Conservation (phyloP, 2,329 filamentous ascomycete genomes). For the Rachicladosporium sp. region DNA sequence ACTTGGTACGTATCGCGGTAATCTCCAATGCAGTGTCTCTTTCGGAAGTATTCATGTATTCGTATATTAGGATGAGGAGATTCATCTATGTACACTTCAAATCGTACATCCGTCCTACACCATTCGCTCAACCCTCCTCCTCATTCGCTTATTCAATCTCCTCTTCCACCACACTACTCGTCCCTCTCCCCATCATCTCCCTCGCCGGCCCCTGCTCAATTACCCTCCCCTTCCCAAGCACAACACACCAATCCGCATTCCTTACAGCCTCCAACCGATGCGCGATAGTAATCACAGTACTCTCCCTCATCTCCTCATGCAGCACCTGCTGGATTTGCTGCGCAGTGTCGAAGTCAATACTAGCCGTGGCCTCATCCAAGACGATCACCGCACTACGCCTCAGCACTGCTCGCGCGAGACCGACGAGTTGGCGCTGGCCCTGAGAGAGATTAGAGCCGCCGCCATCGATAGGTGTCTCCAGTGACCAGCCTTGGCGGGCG, state of each 20-base stretch:
- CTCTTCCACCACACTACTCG: slow-evolving; percentile 5
- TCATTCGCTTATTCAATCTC: slow-evolving; percentile 6
- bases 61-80: too few species aligned
- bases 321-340: slow-evolving; percentile 42
- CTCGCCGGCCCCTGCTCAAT: slow-evolving; percentile 24
- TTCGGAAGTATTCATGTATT: too few species aligned
- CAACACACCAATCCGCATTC: slow-evolving; percentile 44
- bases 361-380: slow-evolving; percentile 55
- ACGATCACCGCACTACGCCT: slow-evolving; percentile 50
- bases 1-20: too few species aligned
- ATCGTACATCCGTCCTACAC: too few species aligned
- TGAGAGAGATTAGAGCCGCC: slow-evolving; percentile 52
- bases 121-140: too few species aligned
- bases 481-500: slow-evolving; percentile 41
- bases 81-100: too few species aligned
- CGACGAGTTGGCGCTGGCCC: slow-evolving; percentile 54
- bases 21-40: too few species aligned
- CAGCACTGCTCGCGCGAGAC: slow-evolving; percentile 49
- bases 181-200: slow-evolving; percentile 15
- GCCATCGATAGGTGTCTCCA: slow-evolving; percentile 45
- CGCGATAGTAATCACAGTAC: slow-evolving; percentile 54
- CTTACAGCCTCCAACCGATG: slow-evolving; percentile 52
- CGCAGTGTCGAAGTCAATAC: slow-evolving; percentile 51
- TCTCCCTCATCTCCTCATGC: slow-evolving; percentile 43
- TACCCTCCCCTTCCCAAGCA: slow-evolving; percentile 40